Evolutionary conservation across 768 basidiomycete species (phyloP).

Genomic region (Naganishia vaughanmartiniae): DNA sequence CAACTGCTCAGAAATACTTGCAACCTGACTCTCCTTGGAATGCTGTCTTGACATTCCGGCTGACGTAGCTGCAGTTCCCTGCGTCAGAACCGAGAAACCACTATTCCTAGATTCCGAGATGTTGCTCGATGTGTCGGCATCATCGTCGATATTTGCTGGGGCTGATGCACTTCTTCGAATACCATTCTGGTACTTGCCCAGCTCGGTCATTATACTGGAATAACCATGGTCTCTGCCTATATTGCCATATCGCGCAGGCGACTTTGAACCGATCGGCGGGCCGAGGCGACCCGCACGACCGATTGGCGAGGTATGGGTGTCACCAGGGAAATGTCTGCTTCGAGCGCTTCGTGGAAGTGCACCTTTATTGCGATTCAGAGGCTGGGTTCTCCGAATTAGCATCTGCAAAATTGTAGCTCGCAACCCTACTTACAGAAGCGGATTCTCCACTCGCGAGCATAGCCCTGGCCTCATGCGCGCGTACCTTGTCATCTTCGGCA

Average conservation of each 20-base stretch:
- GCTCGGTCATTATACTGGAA: constrained; percentile 27
- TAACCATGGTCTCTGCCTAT: constrained; percentile 28
- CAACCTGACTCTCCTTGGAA: constrained; percentile 50
- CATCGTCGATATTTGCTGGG: constrained; percentile 36
- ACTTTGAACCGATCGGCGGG: constrained; percentile 44
- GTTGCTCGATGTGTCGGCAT: constrained; percentile 32
- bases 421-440: constrained; percentile 48
- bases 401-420: background rate
- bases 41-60: constrained; percentile 24
- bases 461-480: constrained; percentile 81
- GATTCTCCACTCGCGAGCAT: constrained; percentile 41
- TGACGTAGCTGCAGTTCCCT: constrained; percentile 63
- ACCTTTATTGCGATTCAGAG: constrained; percentile 35
- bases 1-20: constrained; percentile 64
- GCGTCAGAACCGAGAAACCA: constrained; percentile 58
- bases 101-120: constrained; percentile 55
- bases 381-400: constrained; percentile 29
- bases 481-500: constrained; percentile 57
- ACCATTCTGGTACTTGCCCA: constrained; percentile 39
- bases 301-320: background rate
- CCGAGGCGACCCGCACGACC: constrained; percentile 18
- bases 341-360: constrained; percentile 40
- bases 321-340: constrained; percentile 33
- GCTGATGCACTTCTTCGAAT: constrained; percentile 46
- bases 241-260: constrained; percentile 31